These are phyloP conservation scores for Helianthus tuberosus DNA, from an alignment of 129 eudicot genomes.

Conservation along the genomic window DNA sequence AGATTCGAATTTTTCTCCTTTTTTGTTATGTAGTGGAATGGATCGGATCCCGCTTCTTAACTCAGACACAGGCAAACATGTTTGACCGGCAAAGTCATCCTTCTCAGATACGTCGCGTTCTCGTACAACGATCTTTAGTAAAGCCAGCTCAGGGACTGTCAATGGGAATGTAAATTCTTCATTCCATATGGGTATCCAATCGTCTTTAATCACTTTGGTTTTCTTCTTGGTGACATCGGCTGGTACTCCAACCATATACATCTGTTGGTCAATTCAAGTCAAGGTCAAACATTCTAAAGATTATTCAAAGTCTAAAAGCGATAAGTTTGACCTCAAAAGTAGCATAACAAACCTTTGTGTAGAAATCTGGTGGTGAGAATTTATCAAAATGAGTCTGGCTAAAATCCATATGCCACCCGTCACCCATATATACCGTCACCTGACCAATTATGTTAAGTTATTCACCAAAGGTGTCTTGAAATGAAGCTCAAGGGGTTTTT, in stretches of 20 bases:
- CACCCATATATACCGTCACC: conserved; percentile 82
- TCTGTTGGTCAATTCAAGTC: conserved; percentile 32
- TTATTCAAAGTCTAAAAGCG: not conserved
- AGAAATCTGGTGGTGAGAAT: conserved; percentile 89
- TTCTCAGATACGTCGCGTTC: conserved; percentile 72
- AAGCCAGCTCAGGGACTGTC: conserved; percentile 79
- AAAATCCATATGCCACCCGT: conserved; percentile 89
- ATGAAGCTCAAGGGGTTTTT: not conserved
- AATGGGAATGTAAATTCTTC: conserved; percentile 73
- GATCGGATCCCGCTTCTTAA: conserved; percentile 75
- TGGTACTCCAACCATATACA: conserved; percentile 69
- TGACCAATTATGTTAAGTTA: conserved; percentile 24
- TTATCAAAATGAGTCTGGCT: conserved; percentile 82
- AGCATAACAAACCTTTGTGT: conserved; percentile 66
- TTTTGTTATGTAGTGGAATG: conserved; percentile 66
- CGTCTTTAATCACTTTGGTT: conserved; percentile 66
- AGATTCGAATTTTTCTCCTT: conserved; percentile 59
- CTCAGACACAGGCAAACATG: conserved; percentile 80
- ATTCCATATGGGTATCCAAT: conserved; percentile 82
- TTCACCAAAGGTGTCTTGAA: conserved; percentile 2
- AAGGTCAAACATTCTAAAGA: not conserved
- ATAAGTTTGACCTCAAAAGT: conserved; percentile 16
- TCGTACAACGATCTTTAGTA: conserved; percentile 72
- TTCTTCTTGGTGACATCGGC: conserved; percentile 61
- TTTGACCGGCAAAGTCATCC: conserved; percentile 95